Evolutionary conservation across 1,284 basidiomycete genomes (phyloP).

Genomic region (Trichosporon ovoides): DNA sequence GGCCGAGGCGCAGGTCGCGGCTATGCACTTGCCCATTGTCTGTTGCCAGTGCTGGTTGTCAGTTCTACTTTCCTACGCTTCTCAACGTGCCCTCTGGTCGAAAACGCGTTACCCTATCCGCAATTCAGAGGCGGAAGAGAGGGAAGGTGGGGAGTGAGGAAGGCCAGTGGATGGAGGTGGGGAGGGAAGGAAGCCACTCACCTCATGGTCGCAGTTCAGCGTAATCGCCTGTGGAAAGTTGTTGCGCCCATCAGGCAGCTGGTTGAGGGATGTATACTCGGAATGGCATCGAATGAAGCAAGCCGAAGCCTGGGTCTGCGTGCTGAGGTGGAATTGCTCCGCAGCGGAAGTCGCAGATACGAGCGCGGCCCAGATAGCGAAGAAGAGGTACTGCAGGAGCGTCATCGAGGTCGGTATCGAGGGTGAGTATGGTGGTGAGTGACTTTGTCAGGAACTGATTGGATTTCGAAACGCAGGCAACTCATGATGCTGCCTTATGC

Average conservation of each 20-base stretch:
- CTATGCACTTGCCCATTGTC: constrained; percentile 29
- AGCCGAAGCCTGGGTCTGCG: constrained; percentile 3
- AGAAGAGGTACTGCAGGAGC: background rate
- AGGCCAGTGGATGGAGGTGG: too few species aligned
- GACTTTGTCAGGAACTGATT: background rate
- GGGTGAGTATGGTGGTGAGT: background rate
- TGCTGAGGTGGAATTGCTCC: background rate
- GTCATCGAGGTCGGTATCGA: background rate
- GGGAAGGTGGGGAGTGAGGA: too few species aligned
- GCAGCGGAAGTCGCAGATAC: background rate
- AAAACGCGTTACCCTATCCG: too few species aligned
- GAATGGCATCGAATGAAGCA: constrained; percentile 33
- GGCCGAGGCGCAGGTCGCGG: constrained; percentile 27
- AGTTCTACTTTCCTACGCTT: too few species aligned
- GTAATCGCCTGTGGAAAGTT: constrained; percentile 21
- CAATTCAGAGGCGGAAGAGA: too few species aligned
- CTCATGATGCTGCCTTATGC: too few species aligned
- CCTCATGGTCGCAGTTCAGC: constrained; percentile 29
- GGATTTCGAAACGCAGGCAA: background rate
- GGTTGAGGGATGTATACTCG: constrained; percentile 9
- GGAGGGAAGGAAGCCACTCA: too few species aligned
- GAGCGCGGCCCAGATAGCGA: background rate
- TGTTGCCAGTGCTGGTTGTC: constrained; percentile 19
- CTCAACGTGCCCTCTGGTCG: too few species aligned
- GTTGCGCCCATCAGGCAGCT: constrained; percentile 14